Evolutionary conservation across 768 basidiomycete genomes (phyloP).

Genomic region (Paxillus involutus): DNA sequence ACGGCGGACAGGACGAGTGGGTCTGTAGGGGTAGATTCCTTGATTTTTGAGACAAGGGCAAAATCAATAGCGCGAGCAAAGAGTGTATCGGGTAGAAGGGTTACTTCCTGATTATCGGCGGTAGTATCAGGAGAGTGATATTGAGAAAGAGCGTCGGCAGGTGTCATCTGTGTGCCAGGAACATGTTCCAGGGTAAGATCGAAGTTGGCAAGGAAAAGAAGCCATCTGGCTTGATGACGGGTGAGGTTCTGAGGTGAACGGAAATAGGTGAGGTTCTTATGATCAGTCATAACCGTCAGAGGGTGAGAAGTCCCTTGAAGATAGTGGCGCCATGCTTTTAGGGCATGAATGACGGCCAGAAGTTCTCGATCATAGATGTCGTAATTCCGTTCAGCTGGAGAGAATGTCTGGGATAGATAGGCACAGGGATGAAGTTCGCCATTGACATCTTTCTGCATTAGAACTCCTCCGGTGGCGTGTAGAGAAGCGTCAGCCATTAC

Average conservation of each 20-base stretch:
- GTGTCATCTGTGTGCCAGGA: background rate
- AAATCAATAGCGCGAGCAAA: no score
- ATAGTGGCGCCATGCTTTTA: conserved; percentile 25
- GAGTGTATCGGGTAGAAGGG: conserved; percentile 19
- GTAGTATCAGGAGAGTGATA: no score
- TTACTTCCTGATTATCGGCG: no score
- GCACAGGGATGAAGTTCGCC: background rate
- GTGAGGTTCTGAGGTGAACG: background rate
- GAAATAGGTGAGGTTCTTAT: conserved; percentile 17
- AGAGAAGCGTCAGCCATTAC: background rate
- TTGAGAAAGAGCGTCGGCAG: no score
- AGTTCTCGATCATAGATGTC: conserved; percentile 39
- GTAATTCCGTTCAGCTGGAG: conserved; percentile 43
- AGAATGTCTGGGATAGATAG: background rate
- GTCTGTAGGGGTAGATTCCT: no score
- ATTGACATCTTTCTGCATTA: background rate
- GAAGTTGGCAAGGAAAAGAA: no score
- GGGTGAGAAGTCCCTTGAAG: conserved; percentile 31
- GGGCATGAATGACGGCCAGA: background rate
- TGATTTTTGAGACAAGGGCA: no score
- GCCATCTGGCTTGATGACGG: no score
- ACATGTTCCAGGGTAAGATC: background rate
- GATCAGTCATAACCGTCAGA: conserved; percentile 33
- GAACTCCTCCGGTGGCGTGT: background rate
- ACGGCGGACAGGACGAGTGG: no score